Evolutionary conservation across 495 filamentous ascomycete species (phyloP).

Genomic region (Podospora conica): DNA sequence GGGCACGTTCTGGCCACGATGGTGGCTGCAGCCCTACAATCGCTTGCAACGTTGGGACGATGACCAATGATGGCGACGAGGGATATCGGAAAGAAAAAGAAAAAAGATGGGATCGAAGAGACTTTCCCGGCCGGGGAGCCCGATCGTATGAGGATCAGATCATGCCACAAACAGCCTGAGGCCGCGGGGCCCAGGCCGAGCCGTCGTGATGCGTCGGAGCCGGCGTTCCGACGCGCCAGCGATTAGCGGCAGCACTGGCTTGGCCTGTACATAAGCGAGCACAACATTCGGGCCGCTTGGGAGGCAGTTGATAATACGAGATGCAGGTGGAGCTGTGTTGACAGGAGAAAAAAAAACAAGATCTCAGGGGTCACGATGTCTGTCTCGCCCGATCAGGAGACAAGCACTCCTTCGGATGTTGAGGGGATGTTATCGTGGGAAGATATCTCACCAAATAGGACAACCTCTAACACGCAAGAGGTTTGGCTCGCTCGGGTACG

Average conservation of each 20-base stretch:
- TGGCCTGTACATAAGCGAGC: not conserved
- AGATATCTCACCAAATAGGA: too few species aligned
- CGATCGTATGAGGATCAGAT: not conserved
- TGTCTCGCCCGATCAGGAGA: not conserved
- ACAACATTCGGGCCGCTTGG: not conserved
- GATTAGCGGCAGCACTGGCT: not conserved
- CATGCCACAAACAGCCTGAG: not conserved
- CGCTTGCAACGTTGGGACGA: not conserved
- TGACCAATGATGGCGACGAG: not conserved
- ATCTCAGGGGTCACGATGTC: not conserved
- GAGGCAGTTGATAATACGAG: not conserved
- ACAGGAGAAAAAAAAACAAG: not conserved
- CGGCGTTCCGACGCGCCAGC: not conserved
- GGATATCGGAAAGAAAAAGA: not conserved
- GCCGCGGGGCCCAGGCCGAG: too few species aligned
- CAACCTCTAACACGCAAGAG: too few species aligned
- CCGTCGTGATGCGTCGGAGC: not conserved
- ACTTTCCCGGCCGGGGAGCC: too few species aligned
- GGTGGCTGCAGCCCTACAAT: not conserved
- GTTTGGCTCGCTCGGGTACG: too few species aligned
- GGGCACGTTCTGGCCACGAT: not conserved
- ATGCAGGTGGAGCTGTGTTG: not conserved
- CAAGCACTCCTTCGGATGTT: not conserved
- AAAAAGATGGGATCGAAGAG: not conserved
- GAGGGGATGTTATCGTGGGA: not conserved